Percentiles rank a stretch among this genome's conserved stretches.
Evolutionary conservation across 164 flowering plant genomes (phyloP).

Genomic region (Protea cynaroides): DNA sequence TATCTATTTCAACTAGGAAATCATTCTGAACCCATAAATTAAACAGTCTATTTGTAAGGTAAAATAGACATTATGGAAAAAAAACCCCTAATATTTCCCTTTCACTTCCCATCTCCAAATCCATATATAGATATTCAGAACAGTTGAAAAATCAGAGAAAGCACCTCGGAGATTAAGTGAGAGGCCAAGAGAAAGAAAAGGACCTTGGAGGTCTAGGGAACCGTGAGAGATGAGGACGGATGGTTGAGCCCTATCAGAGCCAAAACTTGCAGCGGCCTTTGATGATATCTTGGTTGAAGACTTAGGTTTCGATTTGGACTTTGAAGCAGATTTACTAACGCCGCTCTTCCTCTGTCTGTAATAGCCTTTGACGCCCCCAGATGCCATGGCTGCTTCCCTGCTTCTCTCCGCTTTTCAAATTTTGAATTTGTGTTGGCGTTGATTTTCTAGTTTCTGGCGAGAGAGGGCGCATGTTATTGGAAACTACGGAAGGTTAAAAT

Average conservation of each 20-base stretch:
- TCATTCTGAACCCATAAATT: background rate
- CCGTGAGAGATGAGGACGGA: slow-evolving; percentile 46
- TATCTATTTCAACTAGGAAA: background rate
- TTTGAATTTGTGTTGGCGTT: background rate
- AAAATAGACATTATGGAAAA: background rate
- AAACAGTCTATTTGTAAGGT: background rate
- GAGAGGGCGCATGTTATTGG: no score
- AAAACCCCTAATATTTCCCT: background rate
- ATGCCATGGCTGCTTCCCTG: slow-evolving; percentile 32
- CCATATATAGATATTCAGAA: no score
- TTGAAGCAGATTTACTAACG: slow-evolving; percentile 9
- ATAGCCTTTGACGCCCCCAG: slow-evolving; percentile 54
- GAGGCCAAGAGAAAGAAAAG: slow-evolving; percentile 5
- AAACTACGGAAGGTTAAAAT: no score
- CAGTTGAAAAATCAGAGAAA: background rate
- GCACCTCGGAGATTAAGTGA: background rate
- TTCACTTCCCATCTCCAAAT: background rate
- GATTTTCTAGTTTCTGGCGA: no score
- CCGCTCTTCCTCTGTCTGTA: slow-evolving; percentile 61
- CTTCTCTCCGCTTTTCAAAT: slow-evolving; percentile 14
- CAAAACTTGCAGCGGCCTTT: slow-evolving; percentile 25
- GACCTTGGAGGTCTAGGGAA: slow-evolving; percentile 50
- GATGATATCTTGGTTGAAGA: slow-evolving; percentile 7
- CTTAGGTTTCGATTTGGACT: slow-evolving; percentile 16
- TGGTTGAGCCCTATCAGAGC: slow-evolving; percentile 41